Base-by-base conservation (phyloP, 176 grass and related monocot species). In the Cenchrus americanus region DNA sequence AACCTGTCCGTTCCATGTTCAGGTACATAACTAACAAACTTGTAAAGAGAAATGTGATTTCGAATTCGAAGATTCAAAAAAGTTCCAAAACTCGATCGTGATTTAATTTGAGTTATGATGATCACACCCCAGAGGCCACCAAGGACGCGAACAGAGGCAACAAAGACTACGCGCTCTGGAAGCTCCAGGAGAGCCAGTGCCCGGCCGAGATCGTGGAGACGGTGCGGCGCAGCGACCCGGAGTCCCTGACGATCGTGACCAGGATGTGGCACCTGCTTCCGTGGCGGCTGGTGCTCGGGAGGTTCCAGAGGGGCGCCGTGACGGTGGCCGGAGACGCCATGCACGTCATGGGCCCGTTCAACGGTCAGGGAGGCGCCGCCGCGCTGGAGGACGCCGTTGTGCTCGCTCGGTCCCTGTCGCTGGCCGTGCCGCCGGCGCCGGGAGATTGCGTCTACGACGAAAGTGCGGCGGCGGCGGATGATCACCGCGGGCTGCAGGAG, bases 301-400 rank as follows among this genome's bases (percentile, higher is more conserved):
- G 68, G 15, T 76, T 85, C 12, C 59, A 42, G 26, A 81, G 44
- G 59, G 76, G 89, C 58, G 79, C 82, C 2, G 88, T 87, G 69
- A 71, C 80, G 0, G 77, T 92, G 2, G 87, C 91, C 4, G 87
- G 87, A 2, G 91, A 92, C 47, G 80, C 91, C 3, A 81, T 92
- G 87, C 91, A 92, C 49, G 69, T 64, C 30, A 92, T 87, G 91
- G 87, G 84, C 0, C 84, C 91, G 5, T 87, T 89, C 87, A 52
- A 82, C 1, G 80, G 87, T 53, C 87, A 92, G 58, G 91, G 91
- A 13, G 91, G 91, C 19, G 58, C 68, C 8, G 4, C 66, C 10
- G 75, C 80, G 0, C 23, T 89, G 5, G 91, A 89, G 68, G 87
- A 92, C 58, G 84, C 80, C 1, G 11, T 92, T 24, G 87, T 92